These are phyloP conservation scores for Camellia oleifera DNA, from an alignment of 179 eudicot genomes.

Conservation along the genomic window DNA sequence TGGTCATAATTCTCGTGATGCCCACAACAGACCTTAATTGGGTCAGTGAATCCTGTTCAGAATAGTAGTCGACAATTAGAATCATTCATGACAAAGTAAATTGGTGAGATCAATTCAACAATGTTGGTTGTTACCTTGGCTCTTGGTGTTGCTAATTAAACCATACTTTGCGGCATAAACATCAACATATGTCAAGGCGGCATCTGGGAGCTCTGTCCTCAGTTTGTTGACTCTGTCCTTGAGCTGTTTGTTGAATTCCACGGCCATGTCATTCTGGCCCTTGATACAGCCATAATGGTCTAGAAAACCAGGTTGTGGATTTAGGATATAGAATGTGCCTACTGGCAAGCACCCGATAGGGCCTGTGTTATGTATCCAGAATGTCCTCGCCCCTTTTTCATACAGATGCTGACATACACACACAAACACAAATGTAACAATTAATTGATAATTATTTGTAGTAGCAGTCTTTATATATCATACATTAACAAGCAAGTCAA, in stretches of 20 bases:
- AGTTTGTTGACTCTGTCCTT: slow-evolving; percentile 47
- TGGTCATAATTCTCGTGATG: slow-evolving; percentile 45
- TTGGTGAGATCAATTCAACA: not conserved
- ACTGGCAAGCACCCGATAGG: slow-evolving; percentile 80
- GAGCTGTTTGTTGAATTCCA: slow-evolving; percentile 66
- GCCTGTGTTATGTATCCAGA: slow-evolving; percentile 79
- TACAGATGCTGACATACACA: slow-evolving; percentile 48
- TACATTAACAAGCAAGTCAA: no score
- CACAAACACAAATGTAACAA: not conserved
- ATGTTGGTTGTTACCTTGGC: slow-evolving; percentile 34
- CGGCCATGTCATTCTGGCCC: slow-evolving; percentile 54
- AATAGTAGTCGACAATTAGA: not conserved
- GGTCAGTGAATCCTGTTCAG: slow-evolving; percentile 60
- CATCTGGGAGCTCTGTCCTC: slow-evolving; percentile 49
- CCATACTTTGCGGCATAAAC: slow-evolving; percentile 60
- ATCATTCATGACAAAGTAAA: not conserved
- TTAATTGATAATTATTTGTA: no score
- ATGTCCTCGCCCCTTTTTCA: slow-evolving; percentile 59
- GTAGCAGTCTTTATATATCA: no score
- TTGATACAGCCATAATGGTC: slow-evolving; percentile 64
- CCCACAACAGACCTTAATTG: slow-evolving; percentile 66
- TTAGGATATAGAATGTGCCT: slow-evolving; percentile 27
- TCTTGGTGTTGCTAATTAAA: slow-evolving; percentile 48
- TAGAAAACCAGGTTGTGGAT: slow-evolving; percentile 48
- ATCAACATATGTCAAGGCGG: slow-evolving; percentile 69